Evolutionary conservation across 108 stramenopile genomes (phyloP), one percentile per base, ranked within the genome.

Genomic region (Aurantiochytrium sp.): DNA sequence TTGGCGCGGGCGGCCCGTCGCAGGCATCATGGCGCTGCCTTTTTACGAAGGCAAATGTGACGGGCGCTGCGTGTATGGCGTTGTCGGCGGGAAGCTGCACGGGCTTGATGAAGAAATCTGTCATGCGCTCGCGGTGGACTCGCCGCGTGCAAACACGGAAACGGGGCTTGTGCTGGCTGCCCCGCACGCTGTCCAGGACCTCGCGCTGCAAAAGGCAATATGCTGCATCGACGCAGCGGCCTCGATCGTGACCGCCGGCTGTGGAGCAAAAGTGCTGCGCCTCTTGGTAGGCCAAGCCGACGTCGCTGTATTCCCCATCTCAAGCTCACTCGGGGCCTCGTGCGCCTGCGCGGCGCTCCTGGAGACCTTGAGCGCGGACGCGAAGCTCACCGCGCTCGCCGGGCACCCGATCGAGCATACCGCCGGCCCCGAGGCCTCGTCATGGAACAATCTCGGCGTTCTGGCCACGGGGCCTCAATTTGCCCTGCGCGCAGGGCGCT

Each of bases 11-110:
- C 81, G 89, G 54, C 90, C 95, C 6, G 86, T 95, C 30, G 94
- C 90, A 3, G 95, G 95, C 30, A 94, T 92, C 36, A 91, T 96
- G 30, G 95, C 94, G 4, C 68, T 95, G 69, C 95, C 95, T 17
- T 94, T 96, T 89, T 15, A 54, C 54, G 86, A 86, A 10, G 86
- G 73, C 30, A 48, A 41, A 21, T 12, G 50, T 48, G 73, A 24
- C 8, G 59, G 59, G 10, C 59, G 19, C 24, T 65, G 59, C 27
- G 73, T 92, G n/a, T 94, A 93, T 89, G 94, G 91, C 42, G 65
- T 93, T 17, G 91, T 92, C 22, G 92, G 92, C n/a, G 88, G 37
- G 8, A 90, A 86, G 4, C 87, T 89, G 68, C 90, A 90, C 55
- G 90, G 59, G 0, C 34, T 65, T 12, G 59, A 65, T 27, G n/a